phyloP scores from a whole-genome alignment of 371 early-diverging fungal genomes.

The Synchytrium microbalum region DNA sequence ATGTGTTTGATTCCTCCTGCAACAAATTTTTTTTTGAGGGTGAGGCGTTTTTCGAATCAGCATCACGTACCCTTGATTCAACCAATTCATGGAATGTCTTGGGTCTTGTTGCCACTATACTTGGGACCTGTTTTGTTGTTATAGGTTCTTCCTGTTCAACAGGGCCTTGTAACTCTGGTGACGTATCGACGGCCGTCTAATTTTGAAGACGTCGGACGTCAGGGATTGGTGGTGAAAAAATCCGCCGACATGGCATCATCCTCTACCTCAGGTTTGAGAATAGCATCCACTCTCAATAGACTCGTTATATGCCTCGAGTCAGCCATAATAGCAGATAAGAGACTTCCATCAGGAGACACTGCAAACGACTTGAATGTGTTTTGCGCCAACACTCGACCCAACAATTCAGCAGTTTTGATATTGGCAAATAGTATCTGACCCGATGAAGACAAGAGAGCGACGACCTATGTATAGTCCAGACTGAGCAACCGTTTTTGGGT shows the following conservation, averaged over 20 bases:
- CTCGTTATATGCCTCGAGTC: conserved; percentile 24
- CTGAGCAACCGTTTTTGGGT: no score
- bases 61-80: conserved; percentile 31
- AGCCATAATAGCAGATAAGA: conserved; percentile 25
- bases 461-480: conserved; percentile 21
- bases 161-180: not conserved
- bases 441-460: conserved; percentile 29
- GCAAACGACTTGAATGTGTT: conserved; percentile 20
- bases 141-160: not conserved
- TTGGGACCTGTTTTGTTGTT: conserved; percentile 1
- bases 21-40: conserved; percentile 18
- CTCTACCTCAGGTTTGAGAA: conserved; percentile 18
- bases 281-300: conserved; percentile 27
- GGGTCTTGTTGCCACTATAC: conserved; percentile 10
- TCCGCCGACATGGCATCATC: not conserved
- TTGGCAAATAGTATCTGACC: conserved; percentile 36
- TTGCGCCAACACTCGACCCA: conserved; percentile 11
- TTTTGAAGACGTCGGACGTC: not conserved
- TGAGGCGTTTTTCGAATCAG: conserved; percentile 23
- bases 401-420: conserved; percentile 28
- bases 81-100: conserved; percentile 34
- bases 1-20: conserved; percentile 1
- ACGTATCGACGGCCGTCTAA: not conserved
- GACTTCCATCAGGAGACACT: conserved; percentile 35
- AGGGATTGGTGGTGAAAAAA: not conserved